phyloP scores from a whole-genome alignment of 345 rosid species.

The Salix exigua region DNA sequence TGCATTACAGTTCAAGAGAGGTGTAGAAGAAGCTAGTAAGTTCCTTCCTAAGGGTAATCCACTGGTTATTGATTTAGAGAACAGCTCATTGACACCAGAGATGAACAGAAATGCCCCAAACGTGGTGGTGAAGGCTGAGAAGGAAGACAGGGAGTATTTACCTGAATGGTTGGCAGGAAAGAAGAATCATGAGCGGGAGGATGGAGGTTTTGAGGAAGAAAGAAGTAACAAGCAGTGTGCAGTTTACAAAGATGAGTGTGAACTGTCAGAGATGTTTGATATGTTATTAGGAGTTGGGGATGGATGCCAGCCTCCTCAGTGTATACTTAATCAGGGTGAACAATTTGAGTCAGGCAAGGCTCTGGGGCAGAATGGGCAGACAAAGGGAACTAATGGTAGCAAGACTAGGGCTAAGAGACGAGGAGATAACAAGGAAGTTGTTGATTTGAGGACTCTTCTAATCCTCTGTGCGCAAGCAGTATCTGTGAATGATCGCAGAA shows the following conservation, averaged over 20 bases:
- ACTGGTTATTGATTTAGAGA: conserved; percentile 37
- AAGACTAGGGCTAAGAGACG: conserved; percentile 50
- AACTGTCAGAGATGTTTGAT: conserved; percentile 68
- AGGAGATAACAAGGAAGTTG: conserved; percentile 55
- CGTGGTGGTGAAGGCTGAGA: conserved; percentile 31
- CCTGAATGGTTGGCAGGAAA: conserved; percentile 39
- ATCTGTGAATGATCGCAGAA: conserved; percentile 64
- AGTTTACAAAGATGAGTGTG: conserved; percentile 43
- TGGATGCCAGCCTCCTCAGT: neutral
- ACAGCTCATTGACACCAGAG: neutral
- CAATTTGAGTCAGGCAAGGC: conserved; percentile 12
- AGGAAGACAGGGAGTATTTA: conserved; percentile 21
- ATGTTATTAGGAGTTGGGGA: conserved; percentile 40
- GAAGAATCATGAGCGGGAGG: conserved; percentile 55
- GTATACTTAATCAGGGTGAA: neutral
- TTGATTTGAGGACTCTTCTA: conserved; percentile 77
- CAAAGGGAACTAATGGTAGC: conserved; percentile 44
- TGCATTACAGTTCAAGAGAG: conserved; percentile 62
- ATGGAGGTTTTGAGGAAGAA: conserved; percentile 41
- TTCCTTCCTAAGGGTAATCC: conserved; percentile 63
- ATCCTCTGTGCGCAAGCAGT: conserved; percentile 82
- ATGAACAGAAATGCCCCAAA: conserved; percentile 15
- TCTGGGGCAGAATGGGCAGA: conserved; percentile 29
- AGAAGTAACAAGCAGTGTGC: conserved; percentile 66
- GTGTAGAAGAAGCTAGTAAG: conserved; percentile 83